These are phyloP conservation scores for Bipolaris sorokiniana DNA, from an alignment of 2,329 filamentous ascomycete genomes.

Conservation along the genomic window DNA sequence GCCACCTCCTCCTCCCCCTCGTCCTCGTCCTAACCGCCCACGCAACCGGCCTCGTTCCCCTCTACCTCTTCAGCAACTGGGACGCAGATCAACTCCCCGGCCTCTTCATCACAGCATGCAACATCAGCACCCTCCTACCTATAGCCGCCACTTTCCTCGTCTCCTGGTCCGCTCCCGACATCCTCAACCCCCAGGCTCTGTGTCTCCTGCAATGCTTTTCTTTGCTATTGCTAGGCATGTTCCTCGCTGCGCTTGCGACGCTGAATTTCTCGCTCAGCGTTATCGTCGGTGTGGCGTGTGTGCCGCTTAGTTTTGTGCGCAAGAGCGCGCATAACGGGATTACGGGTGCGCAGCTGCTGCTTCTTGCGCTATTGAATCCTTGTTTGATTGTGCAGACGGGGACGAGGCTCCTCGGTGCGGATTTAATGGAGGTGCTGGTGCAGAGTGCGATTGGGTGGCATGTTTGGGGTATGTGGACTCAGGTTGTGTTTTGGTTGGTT, in stretches of 20 bases:
- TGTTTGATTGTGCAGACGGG: conserved; percentile 40
- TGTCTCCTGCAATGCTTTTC: conserved; percentile 88
- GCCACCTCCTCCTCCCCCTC: conserved; percentile 75
- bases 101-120: conserved; percentile 40
- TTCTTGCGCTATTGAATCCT: conserved; percentile 44
- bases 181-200: conserved; percentile 71
- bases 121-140: conserved; percentile 45
- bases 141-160: conserved; percentile 37
- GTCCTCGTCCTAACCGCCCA: conserved; percentile 75
- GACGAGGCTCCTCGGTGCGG: conserved; percentile 34
- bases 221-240: conserved; percentile 88
- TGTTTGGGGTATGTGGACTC: conserved; percentile 87
- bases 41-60: conserved; percentile 76
- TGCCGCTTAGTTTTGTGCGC: conserved; percentile 77
- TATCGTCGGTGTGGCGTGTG: conserved; percentile 77
- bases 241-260: conserved; percentile 88
- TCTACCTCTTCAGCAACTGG: conserved; percentile 84
- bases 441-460: conserved; percentile 87
- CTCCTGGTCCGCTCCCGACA: conserved; percentile 42
- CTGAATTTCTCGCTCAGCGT: conserved; percentile 94
- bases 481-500: conserved; percentile 88
- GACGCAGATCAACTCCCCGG: conserved; percentile 54
- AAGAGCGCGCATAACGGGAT: conserved; percentile 11
- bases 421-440: conserved; percentile 64
- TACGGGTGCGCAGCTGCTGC: conserved; percentile 17